Conservation (phyloP, 345 rosid genomes). For the Triadica sebifera region DNA sequence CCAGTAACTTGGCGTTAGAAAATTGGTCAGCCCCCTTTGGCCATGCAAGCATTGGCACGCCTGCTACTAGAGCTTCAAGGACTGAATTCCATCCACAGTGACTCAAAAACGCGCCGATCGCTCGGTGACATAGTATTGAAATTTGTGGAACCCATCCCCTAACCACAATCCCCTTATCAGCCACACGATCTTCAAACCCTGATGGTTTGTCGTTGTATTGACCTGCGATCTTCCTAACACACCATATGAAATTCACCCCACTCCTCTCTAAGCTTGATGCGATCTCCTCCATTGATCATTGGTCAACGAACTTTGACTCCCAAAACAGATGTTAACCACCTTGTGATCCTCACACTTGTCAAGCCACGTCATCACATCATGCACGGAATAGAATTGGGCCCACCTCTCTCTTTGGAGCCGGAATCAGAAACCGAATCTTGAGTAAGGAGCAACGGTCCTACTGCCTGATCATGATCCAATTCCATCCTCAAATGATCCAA, state of each 20-base stretch:
- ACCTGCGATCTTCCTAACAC: slow-evolving; percentile 20
- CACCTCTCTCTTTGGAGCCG: slow-evolving; percentile 37
- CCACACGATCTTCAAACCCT: slow-evolving; percentile 50
- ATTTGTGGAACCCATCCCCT: slow-evolving; percentile 63
- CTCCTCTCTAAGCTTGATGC: slow-evolving; percentile 51
- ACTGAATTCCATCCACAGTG: slow-evolving; percentile 75
- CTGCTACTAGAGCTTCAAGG: slow-evolving; percentile 45
- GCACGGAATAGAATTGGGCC: slow-evolving; percentile 35
- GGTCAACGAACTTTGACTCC: slow-evolving; percentile 54
- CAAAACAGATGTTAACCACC: slow-evolving; percentile 73
- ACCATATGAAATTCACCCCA: slow-evolving; percentile 52
- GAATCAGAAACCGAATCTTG: neutral
- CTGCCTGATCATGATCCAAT: slow-evolving; percentile 39
- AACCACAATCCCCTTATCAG: slow-evolving; percentile 46
- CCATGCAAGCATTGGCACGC: slow-evolving; percentile 64
- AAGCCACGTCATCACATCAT: slow-evolving; percentile 50
- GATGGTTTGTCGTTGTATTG: slow-evolving; percentile 13
- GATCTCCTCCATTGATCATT: slow-evolving; percentile 38
- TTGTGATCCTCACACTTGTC: slow-evolving; percentile 39
- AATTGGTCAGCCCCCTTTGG: slow-evolving; percentile 68
- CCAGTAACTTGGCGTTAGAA: slow-evolving; percentile 41
- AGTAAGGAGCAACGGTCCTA: slow-evolving; percentile 52
- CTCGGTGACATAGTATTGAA: slow-evolving; percentile 39
- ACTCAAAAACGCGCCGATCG: slow-evolving; percentile 57
- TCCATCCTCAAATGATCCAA: slow-evolving; percentile 39